Conservation (phyloP, 495 filamentous ascomycete genomes). For the Penicillium soppii region DNA sequence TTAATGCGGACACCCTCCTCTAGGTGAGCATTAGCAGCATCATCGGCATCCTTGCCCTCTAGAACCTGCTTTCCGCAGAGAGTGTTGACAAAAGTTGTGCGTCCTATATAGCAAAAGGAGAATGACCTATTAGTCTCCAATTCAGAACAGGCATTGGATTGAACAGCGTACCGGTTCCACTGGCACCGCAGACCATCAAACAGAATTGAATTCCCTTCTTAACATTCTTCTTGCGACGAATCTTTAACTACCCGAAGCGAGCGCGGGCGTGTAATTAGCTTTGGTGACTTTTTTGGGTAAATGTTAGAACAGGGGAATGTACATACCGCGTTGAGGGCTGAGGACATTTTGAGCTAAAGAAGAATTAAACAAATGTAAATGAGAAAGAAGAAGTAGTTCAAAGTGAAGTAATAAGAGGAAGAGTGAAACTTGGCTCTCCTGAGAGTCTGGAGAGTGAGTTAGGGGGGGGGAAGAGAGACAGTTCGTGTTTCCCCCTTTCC, state of each 20-base stretch:
- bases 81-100: slow-evolving; percentile 99
- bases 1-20: slow-evolving; percentile 98
- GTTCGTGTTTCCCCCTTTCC: slow-evolving; percentile 36
- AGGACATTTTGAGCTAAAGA: slow-evolving; percentile 54
- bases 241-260: slow-evolving; percentile 67
- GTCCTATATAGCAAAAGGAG: slow-evolving; percentile 56
- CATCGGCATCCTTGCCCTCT: slow-evolving; percentile 83
- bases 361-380: slow-evolving; percentile 20
- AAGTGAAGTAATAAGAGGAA: slow-evolving; percentile 16
- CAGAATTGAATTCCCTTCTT: slow-evolving; percentile 99
- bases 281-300: slow-evolving; percentile 24
- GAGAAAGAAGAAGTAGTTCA: slow-evolving; percentile 11
- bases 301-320: slow-evolving; percentile 40
- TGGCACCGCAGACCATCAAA: slow-evolving; percentile 99
- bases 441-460: slow-evolving; percentile 14
- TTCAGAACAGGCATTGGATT: slow-evolving; percentile 16
- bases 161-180: slow-evolving; percentile 79
- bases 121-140: slow-evolving; percentile 24
- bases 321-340: slow-evolving; percentile 62
- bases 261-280: slow-evolving; percentile 24
- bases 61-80: slow-evolving; percentile 95
- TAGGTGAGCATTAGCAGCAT: slow-evolving; percentile 80
- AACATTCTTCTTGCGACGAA: slow-evolving; percentile 99
- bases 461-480: slow-evolving; percentile 22
- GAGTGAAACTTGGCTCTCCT: slow-evolving; percentile 19